phyloP scores from a whole-genome alignment of 2,329 filamentous ascomycete genomes.

The Purpureocillium takamizusanense region DNA sequence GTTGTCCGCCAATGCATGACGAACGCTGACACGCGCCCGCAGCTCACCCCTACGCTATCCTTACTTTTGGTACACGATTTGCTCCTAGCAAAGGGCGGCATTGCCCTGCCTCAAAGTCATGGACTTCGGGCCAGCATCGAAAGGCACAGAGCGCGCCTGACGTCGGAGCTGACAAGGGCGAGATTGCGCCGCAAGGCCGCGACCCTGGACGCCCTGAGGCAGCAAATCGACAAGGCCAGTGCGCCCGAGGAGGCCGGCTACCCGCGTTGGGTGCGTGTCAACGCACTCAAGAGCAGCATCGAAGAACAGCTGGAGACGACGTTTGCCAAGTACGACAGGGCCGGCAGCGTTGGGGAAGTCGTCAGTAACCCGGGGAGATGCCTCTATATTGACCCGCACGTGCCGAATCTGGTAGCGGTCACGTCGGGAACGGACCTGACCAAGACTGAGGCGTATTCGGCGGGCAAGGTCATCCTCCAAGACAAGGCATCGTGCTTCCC shows the following conservation, averaged over 20 bases:
- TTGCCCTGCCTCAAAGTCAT: slow-evolving; percentile 73
- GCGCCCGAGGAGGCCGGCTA: slow-evolving; percentile 47
- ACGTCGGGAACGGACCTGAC: slow-evolving; percentile 64
- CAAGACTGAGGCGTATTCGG: slow-evolving; percentile 62
- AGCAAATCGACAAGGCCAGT: slow-evolving; percentile 42
- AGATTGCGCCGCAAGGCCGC: slow-evolving; percentile 63
- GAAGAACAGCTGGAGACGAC: slow-evolving; percentile 65
- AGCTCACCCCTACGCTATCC: slow-evolving; percentile 75
- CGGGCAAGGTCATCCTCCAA: slow-evolving; percentile 78
- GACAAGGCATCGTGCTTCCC: slow-evolving; percentile 98
- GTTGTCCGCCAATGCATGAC: background rate
- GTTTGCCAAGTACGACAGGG: slow-evolving; percentile 55
- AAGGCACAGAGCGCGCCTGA: slow-evolving; percentile 71
- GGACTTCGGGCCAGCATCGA: slow-evolving; percentile 68
- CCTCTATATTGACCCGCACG: slow-evolving; percentile 67
- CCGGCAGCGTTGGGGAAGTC: slow-evolving; percentile 47
- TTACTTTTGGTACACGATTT: slow-evolving; percentile 82
- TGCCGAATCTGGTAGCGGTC: slow-evolving; percentile 77
- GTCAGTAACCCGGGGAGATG: slow-evolving; percentile 35
- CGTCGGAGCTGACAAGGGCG: slow-evolving; percentile 73
- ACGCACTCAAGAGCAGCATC: slow-evolving; percentile 64
- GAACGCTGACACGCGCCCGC: slow-evolving; percentile 2
- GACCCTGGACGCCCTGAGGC: slow-evolving; percentile 57
- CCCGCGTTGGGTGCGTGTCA: slow-evolving; percentile 89
- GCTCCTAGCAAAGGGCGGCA: slow-evolving; percentile 69